Evolutionary conservation across 177 flowering plant species (phyloP), one percentile per base, ranked within the genome.

Genomic region (Vitis hybrid): DNA sequence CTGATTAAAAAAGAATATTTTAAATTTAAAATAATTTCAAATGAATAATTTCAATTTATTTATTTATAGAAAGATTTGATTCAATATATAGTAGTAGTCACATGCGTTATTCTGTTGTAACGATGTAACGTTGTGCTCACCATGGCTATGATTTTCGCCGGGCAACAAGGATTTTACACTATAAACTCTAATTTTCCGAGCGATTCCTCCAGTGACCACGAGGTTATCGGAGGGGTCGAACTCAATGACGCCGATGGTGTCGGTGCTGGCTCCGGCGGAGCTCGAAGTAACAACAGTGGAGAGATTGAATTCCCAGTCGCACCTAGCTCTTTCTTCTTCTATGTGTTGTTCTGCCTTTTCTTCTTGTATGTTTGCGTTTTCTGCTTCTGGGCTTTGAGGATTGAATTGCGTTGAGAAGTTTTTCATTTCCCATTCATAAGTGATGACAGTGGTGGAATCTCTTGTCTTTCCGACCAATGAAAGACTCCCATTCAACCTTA

Each of bases 131-230:
- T 48, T 60, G 2, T 39, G n/a, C 11, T 52, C 59, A 51, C 50
- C 68, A 9, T 49, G 55, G 55, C 23, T 39, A 34, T 34, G 39
- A 12, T 17, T 21, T 4, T 56, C 60, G 19, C 39, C 11, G 1
- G 75, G 68, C 15, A 82, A 39, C 72, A 83, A 56, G 2, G 83
- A 65, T 1, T 58, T 62, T 7, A 76, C 5, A 10, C 66, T 68
- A 60, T 90, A 90, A 56, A 88, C 57, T 59, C 95, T 74, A 5
- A 90, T 88, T 72, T 87, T 90, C 57, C 95, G 67, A 0, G 95
- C 88, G 8, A 87, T 87, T 13, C 95, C 95, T 17, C 86, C 91
- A 2, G 95, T 90, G 66, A 86, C 92, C 3, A 90, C 11, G 68
- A 85, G 51, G 9, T 13, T 66, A 18, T 80, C 79, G 1, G 84